Evolutionary conservation across 352 stramenopile species (phyloP), one percentile per base, ranked within the genome.

Genomic region (Discostella stelligera): DNA sequence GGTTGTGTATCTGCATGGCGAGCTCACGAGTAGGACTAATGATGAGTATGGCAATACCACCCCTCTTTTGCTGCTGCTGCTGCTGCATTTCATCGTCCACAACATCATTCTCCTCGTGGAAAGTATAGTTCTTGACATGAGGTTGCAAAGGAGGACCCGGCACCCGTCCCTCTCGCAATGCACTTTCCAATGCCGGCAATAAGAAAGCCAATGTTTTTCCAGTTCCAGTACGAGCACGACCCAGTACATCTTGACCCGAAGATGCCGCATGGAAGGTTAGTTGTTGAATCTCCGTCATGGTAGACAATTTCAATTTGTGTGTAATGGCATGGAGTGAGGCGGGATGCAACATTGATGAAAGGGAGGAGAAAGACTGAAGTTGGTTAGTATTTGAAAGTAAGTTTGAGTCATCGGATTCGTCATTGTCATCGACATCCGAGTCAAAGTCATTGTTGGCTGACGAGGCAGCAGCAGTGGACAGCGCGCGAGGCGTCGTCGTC

Each of bases 201-300:
- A 96, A 77, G 76, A 96, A 97, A 13, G 87, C 89, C 41, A 97
- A 74, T 18, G 94, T 97, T 78, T 97, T 97, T 27, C 94, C 94
- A 7, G 92, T 96, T 21, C 76, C 71, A 0, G 66, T 80, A 8
- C 71, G 30, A 32, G 77, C 77, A 23, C 72, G 9, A 13, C n/a
- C 71, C 6, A 84, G 14, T 3, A 84, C 61, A 55, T 84, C 77
- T n/a, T 48, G 54, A 0, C 72, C 72, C 9, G 60, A 60, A 0
- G 65, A 53, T 41, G 71, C 65, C 13, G 70, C 77, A 25, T 62
- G 53, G 46, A 81, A 72, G 16, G 67, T 69, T 25, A 69, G 52
- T 13, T 27, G 37, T 58, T 82, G 74, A 23, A 82, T 74, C 52
- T 78, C 61, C 0, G 74, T 82, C 53, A 75, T 75, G 0, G 14